Conservation (phyloP, 225 moss, liverwort and hornwort genomes). For the Marchantia polymorpha region DNA sequence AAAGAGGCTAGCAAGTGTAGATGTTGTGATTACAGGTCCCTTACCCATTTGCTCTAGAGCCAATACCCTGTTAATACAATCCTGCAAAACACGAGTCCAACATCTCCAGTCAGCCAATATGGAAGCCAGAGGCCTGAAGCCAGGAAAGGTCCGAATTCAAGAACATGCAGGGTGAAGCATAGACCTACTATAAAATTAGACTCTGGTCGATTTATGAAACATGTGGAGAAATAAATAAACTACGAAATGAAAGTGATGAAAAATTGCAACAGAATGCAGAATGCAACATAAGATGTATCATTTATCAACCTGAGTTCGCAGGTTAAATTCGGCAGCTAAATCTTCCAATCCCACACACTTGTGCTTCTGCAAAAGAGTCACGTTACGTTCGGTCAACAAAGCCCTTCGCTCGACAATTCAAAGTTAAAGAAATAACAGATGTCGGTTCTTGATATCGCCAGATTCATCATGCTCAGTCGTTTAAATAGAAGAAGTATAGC, state of each 20-base stretch:
- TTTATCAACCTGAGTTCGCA: constrained; percentile 72
- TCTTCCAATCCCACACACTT: constrained; percentile 96
- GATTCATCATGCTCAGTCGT: no score
- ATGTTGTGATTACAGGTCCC: neutral
- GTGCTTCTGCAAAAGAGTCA: constrained; percentile 53
- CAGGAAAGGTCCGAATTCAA: neutral
- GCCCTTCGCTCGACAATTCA: neutral
- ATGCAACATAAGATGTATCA: neutral
- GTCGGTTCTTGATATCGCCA: no score
- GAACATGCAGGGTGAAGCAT: neutral
- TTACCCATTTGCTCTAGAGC: constrained; percentile 95
- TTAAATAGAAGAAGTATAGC: no score
- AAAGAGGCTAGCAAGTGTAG: neutral
- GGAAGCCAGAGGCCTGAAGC: neutral
- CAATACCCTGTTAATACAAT: constrained; percentile 87
- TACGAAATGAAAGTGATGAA: no score
- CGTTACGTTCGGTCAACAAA: no score
- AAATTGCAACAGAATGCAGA: neutral
- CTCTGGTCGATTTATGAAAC: neutral
- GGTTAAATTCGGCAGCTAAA: constrained; percentile 87
- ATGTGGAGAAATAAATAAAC: neutral
- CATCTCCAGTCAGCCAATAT: neutral
- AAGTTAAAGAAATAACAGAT: neutral
- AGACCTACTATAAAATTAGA: neutral
- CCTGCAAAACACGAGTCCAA: constrained; percentile 42